Evolutionary conservation across 306 rosid species (phyloP), one percentile per base, ranked within the genome.

Genomic region (Vigna unguiculata): DNA sequence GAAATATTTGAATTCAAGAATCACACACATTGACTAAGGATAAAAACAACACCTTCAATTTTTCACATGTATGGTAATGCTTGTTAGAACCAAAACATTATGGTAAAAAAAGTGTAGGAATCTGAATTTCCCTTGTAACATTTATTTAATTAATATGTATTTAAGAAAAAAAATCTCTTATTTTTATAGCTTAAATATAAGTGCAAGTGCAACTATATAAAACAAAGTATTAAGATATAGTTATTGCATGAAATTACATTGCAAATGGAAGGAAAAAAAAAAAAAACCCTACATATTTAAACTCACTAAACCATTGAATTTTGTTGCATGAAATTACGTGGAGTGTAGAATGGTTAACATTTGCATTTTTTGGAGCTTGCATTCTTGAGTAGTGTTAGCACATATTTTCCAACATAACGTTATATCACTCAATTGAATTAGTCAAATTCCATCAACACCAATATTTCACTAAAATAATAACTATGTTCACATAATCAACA

Each of bases 371-470:
- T 59, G 12, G 7, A 30, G 7, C 12, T 59, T 7, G 6, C 14
- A 22, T 59, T 28, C 63, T 74, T n/a, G 78, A 71, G 69, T 80
- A 64, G 21, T 17, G 16, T 43, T 65, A 52, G 69, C 64, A 58
- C 45, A 38, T 55, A 67, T 64, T 58, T 66, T 48, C 64, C 53
- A 67, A 81, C 14, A 69, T 49, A 66, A 47, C 28, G 21, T 41
- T 69, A 19, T 36, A 19, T 36, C 32, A 49, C 59, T 40, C 13
- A 72, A 62, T 70, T 81, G 81, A 69, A 75, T 49, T 14, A n/a
- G 69, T 82, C 85, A 61, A 75, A 68, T 7, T 30, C 25, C 10
- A 62, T 25, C 7, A 36, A 51, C 3, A 53, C n/a, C 21, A 14
- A 25, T 1, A 9, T 40, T 32, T 45, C 43, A 58, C 12, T 24